These are phyloP conservation scores for Taxawa tesnikishii DNA, from an alignment of 2,329 filamentous ascomycete species.

Conservation along the genomic window DNA sequence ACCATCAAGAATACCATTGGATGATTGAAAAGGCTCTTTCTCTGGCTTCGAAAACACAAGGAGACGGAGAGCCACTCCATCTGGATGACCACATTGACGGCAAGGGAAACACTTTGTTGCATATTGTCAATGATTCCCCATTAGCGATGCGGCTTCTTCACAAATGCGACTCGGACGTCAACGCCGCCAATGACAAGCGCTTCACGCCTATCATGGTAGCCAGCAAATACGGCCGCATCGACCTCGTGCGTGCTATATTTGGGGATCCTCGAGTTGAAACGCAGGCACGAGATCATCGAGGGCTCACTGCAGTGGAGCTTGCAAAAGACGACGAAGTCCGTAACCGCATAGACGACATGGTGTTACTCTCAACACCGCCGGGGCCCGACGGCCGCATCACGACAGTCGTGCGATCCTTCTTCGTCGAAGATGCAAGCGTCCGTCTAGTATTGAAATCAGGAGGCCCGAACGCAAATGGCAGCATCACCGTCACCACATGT, in stretches of 20 bases:
- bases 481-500: conserved; percentile 89
- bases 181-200: conserved; percentile 85
- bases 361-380: conserved; percentile 63
- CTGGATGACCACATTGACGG: conserved; percentile 84
- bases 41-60: conserved; percentile 61
- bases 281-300: conserved; percentile 69
- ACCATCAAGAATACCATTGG: conserved; percentile 70
- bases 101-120: conserved; percentile 90
- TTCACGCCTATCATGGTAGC: conserved; percentile 97
- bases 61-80: conserved; percentile 68
- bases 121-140: conserved; percentile 79
- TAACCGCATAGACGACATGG: conserved; percentile 90
- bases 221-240: conserved; percentile 92
- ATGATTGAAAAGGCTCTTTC: conserved; percentile 80
- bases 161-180: conserved; percentile 86
- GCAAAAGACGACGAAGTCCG: conserved; percentile 97
- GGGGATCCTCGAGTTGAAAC: conserved; percentile 79
- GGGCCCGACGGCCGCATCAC: conserved; percentile 72
- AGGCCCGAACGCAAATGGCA: conserved; percentile 66
- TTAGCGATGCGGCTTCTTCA: conserved; percentile 65
- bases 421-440: conserved; percentile 91
- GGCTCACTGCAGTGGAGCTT: conserved; percentile 86
- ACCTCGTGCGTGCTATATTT: conserved; percentile 82
- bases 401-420: conserved; percentile 87
- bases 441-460: conserved; percentile 90